Conservation (phyloP, 139 green algal genomes). For the Micromonas pusilla region DNA sequence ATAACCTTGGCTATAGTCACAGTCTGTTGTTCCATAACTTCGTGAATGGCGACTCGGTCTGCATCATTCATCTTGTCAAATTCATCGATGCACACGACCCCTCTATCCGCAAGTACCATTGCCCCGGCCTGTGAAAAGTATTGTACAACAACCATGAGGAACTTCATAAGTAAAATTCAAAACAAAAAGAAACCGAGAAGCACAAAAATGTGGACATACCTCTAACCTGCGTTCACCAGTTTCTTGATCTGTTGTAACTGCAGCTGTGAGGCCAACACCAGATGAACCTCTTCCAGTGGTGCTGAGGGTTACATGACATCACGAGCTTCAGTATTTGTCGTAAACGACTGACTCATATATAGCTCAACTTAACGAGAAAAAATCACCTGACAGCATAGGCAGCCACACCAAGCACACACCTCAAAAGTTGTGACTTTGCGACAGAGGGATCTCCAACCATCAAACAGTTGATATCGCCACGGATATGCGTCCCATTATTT, state of each 20-base stretch:
- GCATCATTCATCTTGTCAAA: slow-evolving; percentile 99
- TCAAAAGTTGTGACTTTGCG: slow-evolving; percentile 93
- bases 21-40: slow-evolving; percentile 71
- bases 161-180: slow-evolving; percentile 5
- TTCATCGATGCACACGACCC: slow-evolving; percentile 98
- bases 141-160: neutral
- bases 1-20: slow-evolving; percentile 91
- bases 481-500: slow-evolving; percentile 67
- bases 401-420: slow-evolving; percentile 87
- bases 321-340: too few relatives aligned
- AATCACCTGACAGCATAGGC: slow-evolving; percentile 63
- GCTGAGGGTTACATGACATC: too few relatives aligned
- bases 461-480: slow-evolving; percentile 97
- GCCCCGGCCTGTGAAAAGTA: slow-evolving; percentile 89
- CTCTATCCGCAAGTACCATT: slow-evolving; percentile 96
- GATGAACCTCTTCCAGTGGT: slow-evolving; percentile 93
- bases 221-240: slow-evolving; percentile 52
- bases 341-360: too few relatives aligned
- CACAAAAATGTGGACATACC: too few relatives aligned
- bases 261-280: slow-evolving; percentile 93
- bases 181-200: too few relatives aligned
- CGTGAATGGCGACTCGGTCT: slow-evolving; percentile 96
- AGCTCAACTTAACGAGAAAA: neutral
- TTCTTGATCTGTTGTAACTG: slow-evolving; percentile 84
- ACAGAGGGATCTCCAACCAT: slow-evolving; percentile 84